phyloP scores from a whole-genome alignment of 495 filamentous ascomycete species.

The Neurospora terricola region DNA sequence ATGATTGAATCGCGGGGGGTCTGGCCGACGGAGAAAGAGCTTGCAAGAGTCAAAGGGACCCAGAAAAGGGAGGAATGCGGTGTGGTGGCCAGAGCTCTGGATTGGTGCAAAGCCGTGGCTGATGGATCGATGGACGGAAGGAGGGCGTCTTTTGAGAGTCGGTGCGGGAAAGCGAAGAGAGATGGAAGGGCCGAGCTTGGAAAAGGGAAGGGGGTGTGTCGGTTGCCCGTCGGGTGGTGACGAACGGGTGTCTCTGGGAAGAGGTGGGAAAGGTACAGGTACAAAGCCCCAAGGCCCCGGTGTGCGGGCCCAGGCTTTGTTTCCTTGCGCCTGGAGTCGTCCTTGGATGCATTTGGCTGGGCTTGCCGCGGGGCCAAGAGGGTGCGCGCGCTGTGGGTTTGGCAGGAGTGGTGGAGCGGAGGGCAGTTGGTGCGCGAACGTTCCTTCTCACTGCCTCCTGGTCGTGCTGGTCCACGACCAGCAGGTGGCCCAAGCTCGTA shows the following conservation, averaged over 20 bases:
- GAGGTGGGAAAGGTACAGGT: background rate
- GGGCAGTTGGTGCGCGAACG: background rate
- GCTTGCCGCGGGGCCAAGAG: background rate
- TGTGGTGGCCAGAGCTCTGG: background rate
- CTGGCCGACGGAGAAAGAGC: background rate
- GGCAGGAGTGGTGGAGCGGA: background rate
- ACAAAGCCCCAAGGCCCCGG: background rate
- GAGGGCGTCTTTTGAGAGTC: background rate
- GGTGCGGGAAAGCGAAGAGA: background rate
- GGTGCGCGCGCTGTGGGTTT: background rate
- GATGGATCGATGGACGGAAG: background rate
- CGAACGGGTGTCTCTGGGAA: background rate
- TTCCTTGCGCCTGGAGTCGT: background rate
- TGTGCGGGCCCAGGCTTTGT: background rate
- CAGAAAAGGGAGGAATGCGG: background rate
- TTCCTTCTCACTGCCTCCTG: background rate
- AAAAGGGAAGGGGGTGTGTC: background rate
- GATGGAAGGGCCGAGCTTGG: background rate
- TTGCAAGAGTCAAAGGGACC: background rate
- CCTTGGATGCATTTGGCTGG: background rate
- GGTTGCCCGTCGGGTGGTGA: background rate
- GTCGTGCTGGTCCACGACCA: background rate
- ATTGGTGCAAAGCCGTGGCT: background rate
- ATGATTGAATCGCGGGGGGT: background rate
- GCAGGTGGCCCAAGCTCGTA: background rate